Evolutionary conservation across 352 stramenopile genomes (phyloP), one percentile per base, ranked within the genome.

Genomic region (Phytophthora niederhauseri): DNA sequence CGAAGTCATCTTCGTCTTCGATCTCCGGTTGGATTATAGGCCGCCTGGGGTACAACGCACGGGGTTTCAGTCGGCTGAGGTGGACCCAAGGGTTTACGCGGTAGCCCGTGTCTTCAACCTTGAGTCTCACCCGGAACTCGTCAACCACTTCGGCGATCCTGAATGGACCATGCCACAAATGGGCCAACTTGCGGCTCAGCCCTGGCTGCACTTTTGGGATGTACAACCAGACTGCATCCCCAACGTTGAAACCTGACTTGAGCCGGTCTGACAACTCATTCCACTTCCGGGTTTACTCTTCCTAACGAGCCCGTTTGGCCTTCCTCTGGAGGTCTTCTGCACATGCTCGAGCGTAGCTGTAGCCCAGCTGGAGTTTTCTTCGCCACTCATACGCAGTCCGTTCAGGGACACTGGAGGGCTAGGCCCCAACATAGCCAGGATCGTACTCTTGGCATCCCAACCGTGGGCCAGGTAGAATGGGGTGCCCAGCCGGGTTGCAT

Each of bases 341-440:
- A 24, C 48, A 64, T 5, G 46, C 57, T 3, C 26, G 57, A 51
- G 45, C 57, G 19, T 57, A 64, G 31, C 57, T 64, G 31, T 64
- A 64, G 14, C 57, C 45, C 19, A 46, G 3, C 15, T 57, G 57
- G 7, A 64, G n/a, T 36, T 64, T 64, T 0, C 57, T 28, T 6
- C 57, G 30, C 57, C 57, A 64, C 15, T 64, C 48, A 8, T 64
- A 64, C 2, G 30, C 46, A n/a, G 48, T 52, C 9, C 48, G 41
- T 45, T 52, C 46, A 22, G 12, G 9, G 0, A 57, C 1, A 17
- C 31, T 43, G 1, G 57, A 57, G 1, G 46, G 45, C 12, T 48
- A 46, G 34, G 34, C 6, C 34, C 34, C 6, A 43, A 9, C 34
- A 43, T 43, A 4, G 38, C 38, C 6, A 12, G 19, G 15, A 14